phyloP scores from a whole-genome alignment of 805 yeast species.

The Jamesozyma spencerorum region DNA sequence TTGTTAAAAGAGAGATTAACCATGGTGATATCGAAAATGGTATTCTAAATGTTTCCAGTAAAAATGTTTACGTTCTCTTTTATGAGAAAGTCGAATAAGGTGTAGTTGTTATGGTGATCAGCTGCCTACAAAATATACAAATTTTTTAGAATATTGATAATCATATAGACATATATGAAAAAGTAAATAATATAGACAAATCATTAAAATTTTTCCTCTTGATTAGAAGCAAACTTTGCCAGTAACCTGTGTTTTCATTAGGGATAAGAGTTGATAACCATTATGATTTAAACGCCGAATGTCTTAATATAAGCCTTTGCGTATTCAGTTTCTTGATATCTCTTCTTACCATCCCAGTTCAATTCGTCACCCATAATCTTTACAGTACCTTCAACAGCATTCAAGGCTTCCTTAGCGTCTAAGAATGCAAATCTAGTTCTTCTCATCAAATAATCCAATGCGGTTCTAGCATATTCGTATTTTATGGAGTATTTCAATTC shows the following conservation, averaged over 20 bases:
- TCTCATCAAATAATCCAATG: slow-evolving; percentile 84
- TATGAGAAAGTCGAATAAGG: slow-evolving; percentile 36
- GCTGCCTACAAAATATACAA: too few species aligned
- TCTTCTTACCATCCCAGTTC: slow-evolving; percentile 59
- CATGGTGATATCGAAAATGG: slow-evolving; percentile 40
- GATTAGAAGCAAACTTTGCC: background rate
- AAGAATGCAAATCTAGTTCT: slow-evolving; percentile 89
- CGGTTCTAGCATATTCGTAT: slow-evolving; percentile 81
- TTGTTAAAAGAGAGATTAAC: slow-evolving; percentile 34
- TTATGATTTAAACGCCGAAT: slow-evolving; percentile 39
- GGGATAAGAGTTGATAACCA: background rate
- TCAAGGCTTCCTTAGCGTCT: slow-evolving; percentile 74
- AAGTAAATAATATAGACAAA: background rate
- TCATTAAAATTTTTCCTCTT: background rate
- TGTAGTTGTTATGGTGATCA: background rate
- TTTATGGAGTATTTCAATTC: slow-evolving; percentile 75
- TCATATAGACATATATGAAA: background rate
- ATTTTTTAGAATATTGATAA: background rate
- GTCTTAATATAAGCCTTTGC: slow-evolving; percentile 52
- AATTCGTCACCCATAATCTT: slow-evolving; percentile 75
- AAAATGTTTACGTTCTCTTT: slow-evolving; percentile 62
- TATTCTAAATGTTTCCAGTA: slow-evolving; percentile 36
- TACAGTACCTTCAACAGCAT: slow-evolving; percentile 75
- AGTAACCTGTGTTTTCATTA: too few species aligned
- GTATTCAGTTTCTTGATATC: slow-evolving; percentile 38